Conservation (phyloP, 139 green algal species). For the Tetradesmus obliquus region DNA sequence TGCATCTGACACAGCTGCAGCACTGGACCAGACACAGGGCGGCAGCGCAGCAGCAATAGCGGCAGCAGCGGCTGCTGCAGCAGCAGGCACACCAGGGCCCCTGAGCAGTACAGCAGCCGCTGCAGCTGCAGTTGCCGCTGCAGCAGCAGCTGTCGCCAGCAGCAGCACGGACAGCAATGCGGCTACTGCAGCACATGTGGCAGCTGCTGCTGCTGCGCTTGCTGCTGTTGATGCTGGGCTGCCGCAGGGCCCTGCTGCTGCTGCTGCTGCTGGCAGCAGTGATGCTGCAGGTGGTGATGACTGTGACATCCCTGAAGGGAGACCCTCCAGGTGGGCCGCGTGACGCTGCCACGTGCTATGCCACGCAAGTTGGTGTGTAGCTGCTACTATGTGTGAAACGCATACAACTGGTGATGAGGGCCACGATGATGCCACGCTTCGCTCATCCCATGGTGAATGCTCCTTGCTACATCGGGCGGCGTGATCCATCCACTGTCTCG, state of each 20-base stretch:
- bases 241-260: constrained; percentile 11
- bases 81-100: background rate
- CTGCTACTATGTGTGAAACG: too few relatives aligned
- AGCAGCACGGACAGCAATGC: constrained; percentile 26
- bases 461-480: too few relatives aligned
- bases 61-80: constrained; percentile 13
- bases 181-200: constrained; percentile 44
- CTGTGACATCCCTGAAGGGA: constrained; percentile 32
- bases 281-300: constrained; percentile 33
- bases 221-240: constrained; percentile 58
- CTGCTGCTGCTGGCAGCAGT: constrained; percentile 28
- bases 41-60: constrained; percentile 10
- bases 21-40: background rate
- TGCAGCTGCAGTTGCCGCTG: constrained; percentile 26
- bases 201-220: constrained; percentile 59
- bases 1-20: constrained; percentile 4
- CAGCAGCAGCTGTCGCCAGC: constrained; percentile 17
- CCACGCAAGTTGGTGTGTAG: too few relatives aligned
- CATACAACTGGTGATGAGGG: background rate
- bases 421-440: background rate
- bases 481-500: too few relatives aligned
- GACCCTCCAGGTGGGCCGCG: constrained; percentile 10
- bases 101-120: constrained; percentile 16
- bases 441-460: background rate
- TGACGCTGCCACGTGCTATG: too few relatives aligned